A percentile compares a stretch with the other conserved stretches of the same genome.
These are phyloP conservation scores for Fusarium pseudocircinatum DNA, from an alignment of 2,329 filamentous ascomycete genomes.

Conservation along the genomic window DNA sequence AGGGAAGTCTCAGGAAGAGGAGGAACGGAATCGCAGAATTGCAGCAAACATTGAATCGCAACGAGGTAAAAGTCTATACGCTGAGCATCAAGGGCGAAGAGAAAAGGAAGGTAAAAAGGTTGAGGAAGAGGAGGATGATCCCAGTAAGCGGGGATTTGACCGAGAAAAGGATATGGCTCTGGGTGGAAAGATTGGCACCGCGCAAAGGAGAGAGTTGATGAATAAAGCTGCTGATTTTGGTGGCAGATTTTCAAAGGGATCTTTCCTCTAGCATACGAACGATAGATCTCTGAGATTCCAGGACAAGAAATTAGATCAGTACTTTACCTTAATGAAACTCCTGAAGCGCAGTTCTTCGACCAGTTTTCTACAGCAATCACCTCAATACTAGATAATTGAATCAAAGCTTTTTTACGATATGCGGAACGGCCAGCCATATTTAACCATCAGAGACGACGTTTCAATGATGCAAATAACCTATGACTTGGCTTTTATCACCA, in stretches of 20 bases:
- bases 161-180: constrained; percentile 92
- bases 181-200: constrained; percentile 74
- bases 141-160: constrained; percentile 88
- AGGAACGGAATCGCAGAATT: constrained; percentile 61
- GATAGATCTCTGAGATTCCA: neutral
- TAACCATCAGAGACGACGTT: neutral
- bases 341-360: neutral
- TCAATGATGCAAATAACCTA: neutral
- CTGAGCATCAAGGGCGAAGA: constrained; percentile 59
- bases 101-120: constrained; percentile 48
- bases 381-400: neutral
- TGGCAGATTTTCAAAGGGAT: constrained; percentile 82
- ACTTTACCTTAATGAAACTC: neutral
- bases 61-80: constrained; percentile 67
- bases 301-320: neutral
- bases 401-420: neutral
- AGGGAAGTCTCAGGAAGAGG: constrained; percentile 61
- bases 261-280: constrained; percentile 56
- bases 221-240: constrained; percentile 84
- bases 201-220: constrained; percentile 81
- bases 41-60: constrained; percentile 62
- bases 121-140: constrained; percentile 86
- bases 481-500: neutral
- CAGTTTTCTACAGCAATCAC: neutral
- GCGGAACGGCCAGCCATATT: neutral